Evolutionary conservation across 2,329 filamentous ascomycete genomes (phyloP).

Genomic region (Coleophoma eucalyptorum): DNA sequence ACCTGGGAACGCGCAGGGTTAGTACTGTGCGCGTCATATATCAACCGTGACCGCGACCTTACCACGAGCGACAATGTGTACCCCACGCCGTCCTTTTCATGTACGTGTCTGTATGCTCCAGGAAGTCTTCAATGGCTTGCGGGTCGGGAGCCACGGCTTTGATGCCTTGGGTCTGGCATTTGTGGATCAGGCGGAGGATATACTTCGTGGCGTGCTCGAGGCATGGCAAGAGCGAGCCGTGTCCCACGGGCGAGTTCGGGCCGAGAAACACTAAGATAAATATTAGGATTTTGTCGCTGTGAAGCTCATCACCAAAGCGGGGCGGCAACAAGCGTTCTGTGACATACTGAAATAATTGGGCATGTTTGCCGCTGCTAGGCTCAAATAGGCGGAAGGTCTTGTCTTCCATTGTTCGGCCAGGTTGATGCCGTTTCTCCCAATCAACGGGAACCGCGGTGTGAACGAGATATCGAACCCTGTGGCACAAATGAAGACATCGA

Average conservation of each 20-base stretch:
- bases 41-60: too few relatives aligned
- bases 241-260: not conserved
- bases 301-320: not conserved
- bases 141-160: too few relatives aligned
- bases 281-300: not conserved
- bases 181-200: too few relatives aligned
- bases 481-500: constrained; percentile 54
- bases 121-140: too few relatives aligned
- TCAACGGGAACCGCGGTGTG: not conserved
- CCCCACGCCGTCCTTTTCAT: too few relatives aligned
- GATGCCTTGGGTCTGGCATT: too few relatives aligned
- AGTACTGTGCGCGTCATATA: too few relatives aligned
- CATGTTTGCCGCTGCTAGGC: not conserved
- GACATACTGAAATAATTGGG: constrained; percentile 1
- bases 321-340: too few relatives aligned
- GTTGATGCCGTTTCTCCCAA: not conserved
- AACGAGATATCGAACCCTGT: constrained; percentile 48
- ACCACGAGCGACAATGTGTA: too few relatives aligned
- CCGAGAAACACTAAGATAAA: not conserved
- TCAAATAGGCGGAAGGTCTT: not conserved
- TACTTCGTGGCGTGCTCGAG: not conserved
- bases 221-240: not conserved
- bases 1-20: too few relatives aligned
- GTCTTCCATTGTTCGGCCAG: not conserved
- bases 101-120: too few relatives aligned